Evolutionary conservation across 306 rosid species (phyloP).

Genomic region (Adenanthera pavonina): DNA sequence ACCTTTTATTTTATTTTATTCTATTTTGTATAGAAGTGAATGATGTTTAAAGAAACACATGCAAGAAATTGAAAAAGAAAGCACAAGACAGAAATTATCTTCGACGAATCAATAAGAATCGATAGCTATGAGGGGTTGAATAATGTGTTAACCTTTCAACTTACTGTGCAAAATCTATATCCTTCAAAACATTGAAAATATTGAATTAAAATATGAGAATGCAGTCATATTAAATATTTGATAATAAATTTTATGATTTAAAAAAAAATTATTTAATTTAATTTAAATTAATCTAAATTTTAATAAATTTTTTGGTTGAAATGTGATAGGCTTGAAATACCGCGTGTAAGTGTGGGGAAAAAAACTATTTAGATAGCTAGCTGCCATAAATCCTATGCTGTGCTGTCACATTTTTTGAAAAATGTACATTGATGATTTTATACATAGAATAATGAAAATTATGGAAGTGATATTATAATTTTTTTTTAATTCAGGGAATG

Average conservation of each 20-base stretch:
- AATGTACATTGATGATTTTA: background rate
- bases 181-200: too few relatives aligned
- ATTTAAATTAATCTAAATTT: too few relatives aligned
- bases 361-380: background rate
- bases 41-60: too few relatives aligned
- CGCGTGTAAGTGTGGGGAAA: too few relatives aligned
- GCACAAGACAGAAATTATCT: background rate
- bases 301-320: too few relatives aligned
- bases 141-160: constrained; percentile 3
- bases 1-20: background rate
- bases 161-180: background rate
- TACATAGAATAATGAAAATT: constrained; percentile 4
- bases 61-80: background rate
- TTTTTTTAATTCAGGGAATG: constrained; percentile 36
- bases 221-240: too few relatives aligned
- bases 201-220: too few relatives aligned
- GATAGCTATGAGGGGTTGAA: background rate
- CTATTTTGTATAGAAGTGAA: background rate
- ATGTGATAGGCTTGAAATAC: too few relatives aligned
- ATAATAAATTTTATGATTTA: too few relatives aligned
- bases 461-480: background rate
- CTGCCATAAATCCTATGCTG: background rate
- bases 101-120: background rate
- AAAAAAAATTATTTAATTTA: too few relatives aligned
- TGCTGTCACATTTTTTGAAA: background rate